These are phyloP conservation scores for Fusarium torreyae DNA, from an alignment of 2,329 filamentous ascomycete genomes.

Conservation along the genomic window DNA sequence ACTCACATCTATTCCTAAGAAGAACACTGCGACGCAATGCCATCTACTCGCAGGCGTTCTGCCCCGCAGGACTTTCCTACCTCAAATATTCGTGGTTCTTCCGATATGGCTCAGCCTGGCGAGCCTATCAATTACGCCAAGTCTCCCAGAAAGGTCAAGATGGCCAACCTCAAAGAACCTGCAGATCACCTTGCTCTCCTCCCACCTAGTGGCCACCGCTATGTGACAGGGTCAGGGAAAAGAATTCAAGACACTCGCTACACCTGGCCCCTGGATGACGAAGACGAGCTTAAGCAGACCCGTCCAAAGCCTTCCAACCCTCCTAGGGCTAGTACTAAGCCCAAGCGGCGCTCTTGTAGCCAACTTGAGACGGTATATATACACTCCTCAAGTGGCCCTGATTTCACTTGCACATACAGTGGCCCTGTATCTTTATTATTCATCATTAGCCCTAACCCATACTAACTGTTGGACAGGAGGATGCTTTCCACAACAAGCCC, in stretches of 20 bases:
- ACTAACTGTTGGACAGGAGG: constrained; percentile 75
- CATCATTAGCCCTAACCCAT: neutral
- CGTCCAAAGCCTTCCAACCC: constrained; percentile 19
- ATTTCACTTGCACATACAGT: neutral
- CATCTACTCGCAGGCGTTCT: constrained; percentile 7
- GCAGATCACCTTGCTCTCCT: constrained; percentile 28
- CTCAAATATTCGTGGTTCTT: constrained; percentile 23
- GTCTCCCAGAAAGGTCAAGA: constrained; percentile 18
- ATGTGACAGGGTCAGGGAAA: constrained; percentile 29
- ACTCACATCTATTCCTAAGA: constrained; percentile 2
- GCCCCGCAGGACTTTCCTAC: constrained; percentile 13
- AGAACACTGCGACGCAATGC: constrained; percentile 19
- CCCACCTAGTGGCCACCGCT: constrained; percentile 27
- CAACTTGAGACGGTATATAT: constrained; percentile 36
- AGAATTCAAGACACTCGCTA: constrained; percentile 27
- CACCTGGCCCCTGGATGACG: constrained; percentile 14
- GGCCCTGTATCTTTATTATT: neutral
- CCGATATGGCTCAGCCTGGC: constrained; percentile 8
- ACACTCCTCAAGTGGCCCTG: constrained; percentile 11
- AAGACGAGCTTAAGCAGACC: constrained; percentile 22
- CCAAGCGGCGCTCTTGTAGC: constrained; percentile 27
- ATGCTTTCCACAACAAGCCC: constrained; percentile 85
- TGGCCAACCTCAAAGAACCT: constrained; percentile 25
- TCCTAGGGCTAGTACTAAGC: constrained; percentile 20
- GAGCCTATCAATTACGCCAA: neutral